phyloP scores from a whole-genome alignment of 1,284 basidiomycete species.

The Sphagnurus paluster region DNA sequence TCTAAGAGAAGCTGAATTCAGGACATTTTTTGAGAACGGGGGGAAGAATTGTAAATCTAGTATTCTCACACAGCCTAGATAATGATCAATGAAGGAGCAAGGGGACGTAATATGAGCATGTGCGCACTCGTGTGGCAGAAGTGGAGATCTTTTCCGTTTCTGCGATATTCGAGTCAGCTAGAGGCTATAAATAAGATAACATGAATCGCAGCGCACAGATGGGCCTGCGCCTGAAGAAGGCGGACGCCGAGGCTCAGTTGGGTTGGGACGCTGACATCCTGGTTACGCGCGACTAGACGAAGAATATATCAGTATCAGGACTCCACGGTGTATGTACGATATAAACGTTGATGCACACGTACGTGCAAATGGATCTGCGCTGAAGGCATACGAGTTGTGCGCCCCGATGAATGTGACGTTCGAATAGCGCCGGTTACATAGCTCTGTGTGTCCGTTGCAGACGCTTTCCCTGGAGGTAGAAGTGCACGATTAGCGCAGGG shows the following conservation, averaged over 20 bases:
- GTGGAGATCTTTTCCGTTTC: background rate
- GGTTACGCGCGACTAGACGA: constrained; percentile 53
- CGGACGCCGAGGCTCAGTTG: constrained; percentile 72
- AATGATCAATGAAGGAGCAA: too few species aligned
- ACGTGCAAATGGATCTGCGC: constrained; percentile 46
- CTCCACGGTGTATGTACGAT: background rate
- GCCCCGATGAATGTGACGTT: constrained; percentile 66
- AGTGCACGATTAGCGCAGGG: too few species aligned
- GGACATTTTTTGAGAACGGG: background rate
- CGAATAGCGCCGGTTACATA: constrained; percentile 61
- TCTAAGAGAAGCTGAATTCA: constrained; percentile 10
- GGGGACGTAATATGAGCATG: too few species aligned
- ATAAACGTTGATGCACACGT: constrained; percentile 19
- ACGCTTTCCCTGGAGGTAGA: constrained; percentile 38
- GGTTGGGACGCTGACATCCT: constrained; percentile 53
- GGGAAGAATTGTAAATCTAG: too few species aligned
- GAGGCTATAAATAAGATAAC: background rate
- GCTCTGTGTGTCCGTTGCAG: constrained; percentile 55
- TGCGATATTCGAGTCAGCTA: background rate
- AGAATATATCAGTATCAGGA: background rate
- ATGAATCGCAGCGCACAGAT: constrained; percentile 34
- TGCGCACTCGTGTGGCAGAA: constrained; percentile 2
- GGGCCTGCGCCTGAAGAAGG: constrained; percentile 72
- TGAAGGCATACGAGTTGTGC: constrained; percentile 70
- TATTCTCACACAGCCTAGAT: too few species aligned